Base-by-base conservation (phyloP, 306 rosid species). In the Albizia julibrissin region DNA sequence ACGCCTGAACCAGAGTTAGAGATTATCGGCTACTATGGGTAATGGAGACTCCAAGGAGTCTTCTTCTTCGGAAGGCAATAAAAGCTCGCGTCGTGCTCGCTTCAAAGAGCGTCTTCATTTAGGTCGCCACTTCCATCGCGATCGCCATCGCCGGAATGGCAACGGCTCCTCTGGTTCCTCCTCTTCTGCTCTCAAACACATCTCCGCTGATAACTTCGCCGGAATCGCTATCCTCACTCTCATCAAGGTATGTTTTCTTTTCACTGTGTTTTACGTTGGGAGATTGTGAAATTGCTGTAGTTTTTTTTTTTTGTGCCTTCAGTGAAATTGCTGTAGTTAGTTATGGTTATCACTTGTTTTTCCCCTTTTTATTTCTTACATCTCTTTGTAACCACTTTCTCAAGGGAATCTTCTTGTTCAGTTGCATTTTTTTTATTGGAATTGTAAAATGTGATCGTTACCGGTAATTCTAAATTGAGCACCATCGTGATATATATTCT, bases 201-300 rank as follows among this genome's bases (percentile, higher is more conserved):
- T 86, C 69, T 76, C 86, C 61, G 87, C 85, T 1, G 89, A 81
- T 0, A 77, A 83, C 73, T 95, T 95, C 87, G 89, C 94, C 31
- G 99, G 99, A 80, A 93, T 95, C 29, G 99, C 95, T 69, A 88
- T 88, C 74, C 90, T 95, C 81, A 80, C 91, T 6, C 92, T 95
- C 80, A 86, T 86, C 44, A 79, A 81, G 44, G 98, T 94, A 75
- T 34, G 74, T 62, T 40, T 34, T 8, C 74, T 22, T 6, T 49
- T 5, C 5, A 2, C 15, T 47, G 14, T 14, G 14, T 11, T 11
- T 47, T 47, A 47, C 4, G 52, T 3, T 47, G 4, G 18, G 5
- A 47, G 16, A 47, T 47, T 43, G 39, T 44, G 37, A 71, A 71
- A 43, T 43, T 71, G 18, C 37, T 31, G 12, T 10, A 10, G 34